These are phyloP conservation scores for Chimonanthus praecox DNA, from an alignment of 164 flowering plant genomes.

Conservation along the genomic window DNA sequence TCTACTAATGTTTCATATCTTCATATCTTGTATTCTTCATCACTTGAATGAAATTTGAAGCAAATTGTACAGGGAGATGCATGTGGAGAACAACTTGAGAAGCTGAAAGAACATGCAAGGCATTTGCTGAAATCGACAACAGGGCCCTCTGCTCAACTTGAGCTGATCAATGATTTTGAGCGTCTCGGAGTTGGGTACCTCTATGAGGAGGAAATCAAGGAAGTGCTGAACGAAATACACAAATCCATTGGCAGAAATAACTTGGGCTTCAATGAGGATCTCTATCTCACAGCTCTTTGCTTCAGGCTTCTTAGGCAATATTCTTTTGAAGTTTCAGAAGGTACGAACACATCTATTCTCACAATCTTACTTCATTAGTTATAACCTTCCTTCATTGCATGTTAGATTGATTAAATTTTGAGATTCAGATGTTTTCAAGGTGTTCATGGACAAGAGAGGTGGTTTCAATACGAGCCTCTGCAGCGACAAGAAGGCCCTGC, in stretches of 20 bases:
- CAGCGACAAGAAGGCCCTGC: conserved; percentile 20
- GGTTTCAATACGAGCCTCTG: conserved; percentile 9
- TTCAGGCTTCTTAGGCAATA: conserved; percentile 14
- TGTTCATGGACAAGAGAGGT: conserved; percentile 25
- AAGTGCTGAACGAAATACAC: not conserved
- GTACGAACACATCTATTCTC: not conserved
- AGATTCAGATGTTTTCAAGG: conserved; percentile 20
- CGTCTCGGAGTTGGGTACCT: conserved; percentile 9
- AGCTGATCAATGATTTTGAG: conserved; percentile 7
- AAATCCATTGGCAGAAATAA: not conserved
- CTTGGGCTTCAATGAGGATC: not conserved
- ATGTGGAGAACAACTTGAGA: no score
- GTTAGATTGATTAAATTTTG: not conserved
- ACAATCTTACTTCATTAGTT: not conserved
- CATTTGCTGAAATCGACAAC: not conserved
- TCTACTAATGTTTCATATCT: no score
- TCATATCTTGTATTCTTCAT: no score
- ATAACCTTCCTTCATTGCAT: not conserved
- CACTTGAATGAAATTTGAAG: no score
- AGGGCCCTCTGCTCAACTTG: conserved; percentile 4
- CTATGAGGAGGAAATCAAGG: conserved; percentile 12
- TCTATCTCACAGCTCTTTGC: conserved; percentile 6
- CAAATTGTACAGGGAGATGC: no score
- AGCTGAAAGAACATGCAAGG: not conserved
- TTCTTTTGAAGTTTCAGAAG: conserved; percentile 7